Evolutionary conservation across 805 yeast species (phyloP).

Genomic region (Teunomyces stri): DNA sequence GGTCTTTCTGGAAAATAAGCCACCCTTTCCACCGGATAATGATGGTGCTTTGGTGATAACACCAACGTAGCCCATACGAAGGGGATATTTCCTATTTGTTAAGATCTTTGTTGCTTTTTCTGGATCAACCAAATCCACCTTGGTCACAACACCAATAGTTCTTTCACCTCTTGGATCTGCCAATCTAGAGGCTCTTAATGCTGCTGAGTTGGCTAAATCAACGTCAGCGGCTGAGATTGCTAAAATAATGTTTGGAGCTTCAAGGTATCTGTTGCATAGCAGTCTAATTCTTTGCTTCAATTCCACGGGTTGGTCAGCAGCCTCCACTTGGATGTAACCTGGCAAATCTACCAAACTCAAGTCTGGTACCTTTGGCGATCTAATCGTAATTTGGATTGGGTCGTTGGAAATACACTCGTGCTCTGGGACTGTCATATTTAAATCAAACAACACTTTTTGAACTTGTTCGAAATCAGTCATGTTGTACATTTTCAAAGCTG

Average conservation of each 20-base stretch:
- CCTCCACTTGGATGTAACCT: constrained; percentile 95
- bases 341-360: constrained; percentile 93
- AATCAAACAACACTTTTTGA: constrained; percentile 79
- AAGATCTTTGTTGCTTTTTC: constrained; percentile 65
- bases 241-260: constrained; percentile 87
- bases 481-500: constrained; percentile 78
- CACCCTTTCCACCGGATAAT: constrained; percentile 21
- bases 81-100: constrained; percentile 79
- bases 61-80: constrained; percentile 96
- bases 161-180: constrained; percentile 95
- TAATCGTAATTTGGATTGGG: constrained; percentile 88
- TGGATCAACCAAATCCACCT: constrained; percentile 85
- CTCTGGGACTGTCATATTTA: constrained; percentile 89
- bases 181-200: constrained; percentile 80
- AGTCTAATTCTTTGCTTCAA: constrained; percentile 75
- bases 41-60: constrained; percentile 84
- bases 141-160: constrained; percentile 94
- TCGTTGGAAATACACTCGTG: constrained; percentile 85
- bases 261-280: constrained; percentile 81
- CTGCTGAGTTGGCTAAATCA: constrained; percentile 94
- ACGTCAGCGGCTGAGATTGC: constrained; percentile 98
- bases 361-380: constrained; percentile 87
- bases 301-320: constrained; percentile 90
- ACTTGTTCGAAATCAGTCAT: constrained; percentile 87
- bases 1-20: constrained; percentile 47